Conservation (phyloP, 805 yeast genomes). For the Candida vartiovaarae region DNA sequence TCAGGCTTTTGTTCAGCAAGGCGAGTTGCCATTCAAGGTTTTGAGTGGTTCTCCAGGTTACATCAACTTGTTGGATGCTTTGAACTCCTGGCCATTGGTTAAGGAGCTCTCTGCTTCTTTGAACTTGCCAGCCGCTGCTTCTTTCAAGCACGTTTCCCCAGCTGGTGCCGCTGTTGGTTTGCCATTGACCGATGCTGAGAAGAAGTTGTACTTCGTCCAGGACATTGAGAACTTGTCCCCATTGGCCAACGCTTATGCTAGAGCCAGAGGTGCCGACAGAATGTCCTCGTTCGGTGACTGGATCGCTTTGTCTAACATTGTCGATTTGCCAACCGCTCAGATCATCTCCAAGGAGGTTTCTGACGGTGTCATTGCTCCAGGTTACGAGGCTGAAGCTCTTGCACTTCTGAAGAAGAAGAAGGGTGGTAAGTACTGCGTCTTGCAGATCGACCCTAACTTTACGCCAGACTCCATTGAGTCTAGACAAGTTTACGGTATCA, state of each 20-base stretch:
- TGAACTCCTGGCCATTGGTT: slow-evolving; percentile 98
- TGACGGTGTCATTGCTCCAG: slow-evolving; percentile 99
- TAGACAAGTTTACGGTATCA: slow-evolving; percentile 94
- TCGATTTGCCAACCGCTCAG: slow-evolving; percentile 92
- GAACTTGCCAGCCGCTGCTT: slow-evolving; percentile 97
- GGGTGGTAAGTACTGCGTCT: slow-evolving; percentile 93
- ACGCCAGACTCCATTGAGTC: slow-evolving; percentile 76
- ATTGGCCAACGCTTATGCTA: slow-evolving; percentile 94
- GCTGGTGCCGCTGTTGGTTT: slow-evolving; percentile 98
- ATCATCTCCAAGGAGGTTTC: slow-evolving; percentile 96
- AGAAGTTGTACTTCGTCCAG: slow-evolving; percentile 89
- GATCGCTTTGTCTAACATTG: slow-evolving; percentile 94
- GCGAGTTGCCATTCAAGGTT: slow-evolving; percentile 90
- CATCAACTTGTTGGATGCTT: slow-evolving; percentile 91
- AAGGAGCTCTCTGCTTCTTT: slow-evolving; percentile 92
- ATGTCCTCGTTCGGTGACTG: slow-evolving; percentile 99
- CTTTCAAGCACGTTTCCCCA: slow-evolving; percentile 97
- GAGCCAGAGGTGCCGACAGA: slow-evolving; percentile 99
- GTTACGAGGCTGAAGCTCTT: slow-evolving; percentile 87
- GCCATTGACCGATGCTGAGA: slow-evolving; percentile 86
- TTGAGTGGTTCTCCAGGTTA: slow-evolving; percentile 95
- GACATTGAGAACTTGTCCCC: slow-evolving; percentile 95
- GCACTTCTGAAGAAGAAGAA: slow-evolving; percentile 86
- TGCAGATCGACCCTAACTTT: slow-evolving; percentile 94
- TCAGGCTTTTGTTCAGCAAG: slow-evolving; percentile 85